Percentiles rank a stretch among this genome's conserved stretches.
These are phyloP conservation scores for Hirschioporus abietinus DNA, from an alignment of 768 basidiomycete species.

Conservation along the genomic window DNA sequence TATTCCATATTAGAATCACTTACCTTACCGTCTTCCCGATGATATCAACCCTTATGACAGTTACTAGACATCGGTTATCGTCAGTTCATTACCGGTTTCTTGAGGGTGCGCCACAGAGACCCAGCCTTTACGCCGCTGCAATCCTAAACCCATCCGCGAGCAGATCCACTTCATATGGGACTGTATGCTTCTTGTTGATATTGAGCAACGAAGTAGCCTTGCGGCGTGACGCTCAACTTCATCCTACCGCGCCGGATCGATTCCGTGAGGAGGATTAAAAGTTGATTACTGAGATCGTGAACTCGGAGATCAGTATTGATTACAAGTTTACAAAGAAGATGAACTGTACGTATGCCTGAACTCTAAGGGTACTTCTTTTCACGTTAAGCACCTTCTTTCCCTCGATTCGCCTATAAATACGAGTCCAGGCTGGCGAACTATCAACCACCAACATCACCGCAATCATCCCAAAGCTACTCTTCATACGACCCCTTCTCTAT, in stretches of 20 bases:
- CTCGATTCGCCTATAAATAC: conserved; percentile 1
- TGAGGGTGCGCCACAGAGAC: too few species aligned
- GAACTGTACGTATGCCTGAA: background rate
- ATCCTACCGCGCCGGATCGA: background rate
- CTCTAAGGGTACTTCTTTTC: background rate
- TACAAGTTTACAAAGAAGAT: background rate
- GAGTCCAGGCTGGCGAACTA: background rate
- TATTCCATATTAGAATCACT: background rate
- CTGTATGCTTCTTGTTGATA: too few species aligned
- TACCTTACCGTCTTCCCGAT: background rate
- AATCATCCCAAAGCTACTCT: background rate
- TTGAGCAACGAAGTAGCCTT: background rate
- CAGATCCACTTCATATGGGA: too few species aligned
- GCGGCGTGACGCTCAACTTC: background rate
- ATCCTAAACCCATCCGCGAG: too few species aligned
- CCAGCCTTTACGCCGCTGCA: too few species aligned
- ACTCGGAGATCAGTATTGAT: background rate
- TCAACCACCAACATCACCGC: background rate
- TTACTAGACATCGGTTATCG: background rate
- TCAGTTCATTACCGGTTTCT: background rate
- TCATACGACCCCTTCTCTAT: background rate
- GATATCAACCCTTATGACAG: background rate
- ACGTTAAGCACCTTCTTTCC: conserved; percentile 1
- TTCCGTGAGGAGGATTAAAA: background rate
- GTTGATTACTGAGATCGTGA: background rate